Percentiles rank a stretch among this genome's conserved stretches.
Evolutionary conservation across 306 rosid genomes (phyloP).

Genomic region (Citrullus amarus): DNA sequence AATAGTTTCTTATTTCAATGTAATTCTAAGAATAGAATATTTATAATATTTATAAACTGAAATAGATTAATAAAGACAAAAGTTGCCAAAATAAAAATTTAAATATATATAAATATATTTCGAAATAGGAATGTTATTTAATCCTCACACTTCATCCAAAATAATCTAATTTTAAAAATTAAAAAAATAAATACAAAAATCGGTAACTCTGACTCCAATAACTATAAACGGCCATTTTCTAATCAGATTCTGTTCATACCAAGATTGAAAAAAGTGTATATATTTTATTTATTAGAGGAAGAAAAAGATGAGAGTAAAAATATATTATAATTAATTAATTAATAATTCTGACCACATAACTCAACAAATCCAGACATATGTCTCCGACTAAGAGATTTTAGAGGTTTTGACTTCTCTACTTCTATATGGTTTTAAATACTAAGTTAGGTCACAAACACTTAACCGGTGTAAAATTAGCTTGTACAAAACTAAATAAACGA

Average conservation of each 20-base stretch:
- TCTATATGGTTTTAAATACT: too few relatives aligned
- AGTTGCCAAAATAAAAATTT: neutral
- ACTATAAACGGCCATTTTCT: neutral
- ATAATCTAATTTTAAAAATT: neutral
- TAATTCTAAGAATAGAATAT: neutral
- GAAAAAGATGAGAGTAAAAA: neutral
- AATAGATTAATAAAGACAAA: neutral
- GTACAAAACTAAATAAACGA: too few relatives aligned
- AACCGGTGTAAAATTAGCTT: too few relatives aligned
- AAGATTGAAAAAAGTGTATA: neutral
- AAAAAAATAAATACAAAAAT: neutral
- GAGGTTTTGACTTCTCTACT: too few relatives aligned
- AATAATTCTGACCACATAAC: too few relatives aligned
- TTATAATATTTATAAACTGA: neutral
- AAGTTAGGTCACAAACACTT: too few relatives aligned
- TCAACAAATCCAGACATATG: too few relatives aligned
- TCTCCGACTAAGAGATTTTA: too few relatives aligned
- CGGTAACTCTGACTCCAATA: neutral
- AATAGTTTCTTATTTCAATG: neutral
- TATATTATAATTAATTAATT: too few relatives aligned
- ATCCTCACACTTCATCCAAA: neutral
- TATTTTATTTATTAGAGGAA: neutral
- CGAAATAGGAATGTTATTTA: neutral
- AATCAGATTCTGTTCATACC: neutral
- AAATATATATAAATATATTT: too few relatives aligned